A percentile compares a stretch with the other conserved stretches of the same genome.
These are phyloP conservation scores for Sporothrix phasma DNA, from an alignment of 2,329 filamentous ascomycete genomes.

Conservation along the genomic window DNA sequence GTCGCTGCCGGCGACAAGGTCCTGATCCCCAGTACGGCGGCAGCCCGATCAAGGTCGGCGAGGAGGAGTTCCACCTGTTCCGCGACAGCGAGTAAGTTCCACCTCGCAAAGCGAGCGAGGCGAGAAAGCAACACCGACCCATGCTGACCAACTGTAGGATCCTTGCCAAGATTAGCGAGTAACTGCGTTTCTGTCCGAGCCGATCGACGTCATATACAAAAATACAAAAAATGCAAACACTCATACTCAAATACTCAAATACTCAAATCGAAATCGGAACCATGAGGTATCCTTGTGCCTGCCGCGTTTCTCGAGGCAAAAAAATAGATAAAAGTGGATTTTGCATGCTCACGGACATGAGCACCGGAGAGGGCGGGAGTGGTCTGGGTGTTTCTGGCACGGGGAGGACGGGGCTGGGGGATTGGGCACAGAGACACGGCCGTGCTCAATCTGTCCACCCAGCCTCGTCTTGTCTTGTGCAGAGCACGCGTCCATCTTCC, in stretches of 20 bases:
- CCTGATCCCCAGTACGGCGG: constrained; percentile 96
- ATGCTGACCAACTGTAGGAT: constrained; percentile 47
- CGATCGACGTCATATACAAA: constrained; percentile 21
- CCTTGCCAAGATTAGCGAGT: constrained; percentile 98
- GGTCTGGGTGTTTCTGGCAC: background rate
- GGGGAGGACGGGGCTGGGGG: background rate
- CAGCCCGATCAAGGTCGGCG: constrained; percentile 90
- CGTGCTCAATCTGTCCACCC: background rate
- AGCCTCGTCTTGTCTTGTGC: background rate
- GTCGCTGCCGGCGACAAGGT: constrained; percentile 82
- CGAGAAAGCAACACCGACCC: background rate
- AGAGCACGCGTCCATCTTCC: background rate
- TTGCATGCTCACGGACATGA: background rate
- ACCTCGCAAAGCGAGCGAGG: background rate
- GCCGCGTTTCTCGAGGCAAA: background rate
- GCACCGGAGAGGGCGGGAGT: background rate
- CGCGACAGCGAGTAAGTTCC: constrained; percentile 87
- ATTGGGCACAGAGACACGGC: background rate
- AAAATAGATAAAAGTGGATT: background rate
- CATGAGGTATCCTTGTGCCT: background rate
- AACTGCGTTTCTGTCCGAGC: constrained; percentile 32
- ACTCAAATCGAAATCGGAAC: background rate
- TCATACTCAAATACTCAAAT: constrained; percentile 14
- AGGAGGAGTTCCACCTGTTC: constrained; percentile 94
- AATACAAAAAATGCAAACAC: background rate